Base-by-base conservation (phyloP, 202 grass and related monocot genomes). In the Zoysia matrella region DNA sequence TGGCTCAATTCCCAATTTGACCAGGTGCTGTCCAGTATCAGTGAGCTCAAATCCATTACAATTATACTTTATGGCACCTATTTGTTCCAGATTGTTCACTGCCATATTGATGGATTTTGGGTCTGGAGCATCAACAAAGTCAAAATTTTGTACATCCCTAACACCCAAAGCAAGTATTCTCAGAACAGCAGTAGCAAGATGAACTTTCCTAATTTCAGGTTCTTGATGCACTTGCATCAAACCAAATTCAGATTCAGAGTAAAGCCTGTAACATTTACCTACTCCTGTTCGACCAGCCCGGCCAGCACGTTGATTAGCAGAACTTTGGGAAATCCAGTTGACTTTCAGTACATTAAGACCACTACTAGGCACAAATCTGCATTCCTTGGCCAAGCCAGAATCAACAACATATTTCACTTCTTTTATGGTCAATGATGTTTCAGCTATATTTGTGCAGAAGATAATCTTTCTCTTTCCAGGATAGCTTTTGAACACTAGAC, bases 401-500 rank as follows among this genome's bases (percentile, higher is more conserved):
- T 98, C 95, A 77, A 98, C 89, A 60, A 77, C 92, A 80, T 90
- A 95, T 76, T 91, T 98, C 63, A 95, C 86, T 52, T 90, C 92
- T 79, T 84, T 82, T 75, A 98, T 98, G 6, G 92, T 98, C 77
- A 98, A 76, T 75, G 95, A 95, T 66, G 95, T 98, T 88, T 98
- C 95, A 54, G 95, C 95, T 80, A 98, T 86, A 72, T 98, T 98
- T 5, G 95, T 98, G 72, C 86, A 95, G 74, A 98, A 98, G 82
- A 98, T 95, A 79, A 98, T 69, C 78, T 98, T 95, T 72, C 95
- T 93, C 77, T 93, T 98, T 71, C 89, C 88, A 58, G 90, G 84
- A 74, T 95, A 95, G 79, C 73, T 90, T 86, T 91, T 91, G 80
- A 95, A 98, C 81, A 98, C 92, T 67, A 53, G 84, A 69, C 65